phyloP scores from a whole-genome alignment of 139 green algal genomes.

The Volvox africanus region DNA sequence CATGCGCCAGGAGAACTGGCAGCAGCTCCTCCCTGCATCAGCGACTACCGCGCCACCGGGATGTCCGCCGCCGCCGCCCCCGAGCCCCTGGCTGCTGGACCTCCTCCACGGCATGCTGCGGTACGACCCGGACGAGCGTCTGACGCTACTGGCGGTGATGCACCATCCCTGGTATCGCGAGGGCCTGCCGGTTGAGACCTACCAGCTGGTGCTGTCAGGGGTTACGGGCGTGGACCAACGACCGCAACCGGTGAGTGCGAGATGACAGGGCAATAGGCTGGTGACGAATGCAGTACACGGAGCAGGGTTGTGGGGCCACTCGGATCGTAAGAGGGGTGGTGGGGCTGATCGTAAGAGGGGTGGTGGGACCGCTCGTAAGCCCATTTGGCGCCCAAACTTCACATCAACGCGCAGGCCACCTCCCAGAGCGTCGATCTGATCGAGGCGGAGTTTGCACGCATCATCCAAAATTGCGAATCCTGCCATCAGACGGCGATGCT shows the following conservation, averaged over 20 bases:
- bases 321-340: no score
- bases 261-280: no score
- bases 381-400: no score
- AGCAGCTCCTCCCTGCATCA: neutral
- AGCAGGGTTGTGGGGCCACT: no score
- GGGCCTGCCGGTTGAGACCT: constrained; percentile 49
- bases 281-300: no score
- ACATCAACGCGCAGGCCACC: neutral
- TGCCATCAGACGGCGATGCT: neutral
- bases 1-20: neutral
- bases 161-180: constrained; percentile 63
- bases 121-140: constrained; percentile 54
- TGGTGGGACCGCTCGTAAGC: no score
- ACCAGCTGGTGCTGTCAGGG: neutral
- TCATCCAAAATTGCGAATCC: neutral
- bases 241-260: neutral
- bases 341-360: no score
- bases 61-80: neutral
- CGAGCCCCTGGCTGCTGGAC: constrained; percentile 53
- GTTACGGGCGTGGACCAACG: neutral
- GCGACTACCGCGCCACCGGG: neutral
- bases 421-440: constrained; percentile 37
- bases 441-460: constrained; percentile 27
- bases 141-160: constrained; percentile 65
- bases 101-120: constrained; percentile 64